Evolutionary conservation across 495 filamentous ascomycete genomes (phyloP).

Genomic region (Astrothelium subdiscretum): DNA sequence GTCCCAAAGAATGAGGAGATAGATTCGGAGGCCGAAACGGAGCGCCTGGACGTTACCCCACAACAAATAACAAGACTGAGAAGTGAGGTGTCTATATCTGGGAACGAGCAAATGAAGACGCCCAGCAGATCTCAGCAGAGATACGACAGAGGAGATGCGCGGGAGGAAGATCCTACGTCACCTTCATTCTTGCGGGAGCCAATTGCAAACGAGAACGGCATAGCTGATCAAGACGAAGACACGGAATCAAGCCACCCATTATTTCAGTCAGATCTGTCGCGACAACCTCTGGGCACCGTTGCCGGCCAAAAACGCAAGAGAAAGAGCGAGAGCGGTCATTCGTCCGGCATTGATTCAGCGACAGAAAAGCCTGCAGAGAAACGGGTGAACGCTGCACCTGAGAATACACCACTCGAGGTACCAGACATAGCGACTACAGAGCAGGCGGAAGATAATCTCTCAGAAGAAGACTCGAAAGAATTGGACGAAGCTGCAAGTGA

Average conservation of each 20-base stretch:
- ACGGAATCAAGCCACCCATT: not conserved
- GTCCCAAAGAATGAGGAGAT: constrained; percentile 40
- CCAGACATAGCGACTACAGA: constrained; percentile 10
- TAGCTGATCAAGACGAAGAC: not conserved
- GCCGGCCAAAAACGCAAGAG: constrained; percentile 9
- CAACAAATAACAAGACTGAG: constrained; percentile 25
- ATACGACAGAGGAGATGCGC: constrained; percentile 20
- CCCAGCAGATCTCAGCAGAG: constrained; percentile 27
- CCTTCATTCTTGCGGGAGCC: not conserved
- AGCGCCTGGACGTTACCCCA: constrained; percentile 86
- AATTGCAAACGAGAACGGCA: not conserved
- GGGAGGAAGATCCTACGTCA: constrained; percentile 3
- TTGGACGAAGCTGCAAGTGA: constrained; percentile 6
- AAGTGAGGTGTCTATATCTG: constrained; percentile 12
- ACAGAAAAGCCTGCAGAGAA: constrained; percentile 4
- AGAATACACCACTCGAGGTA: constrained; percentile 6
- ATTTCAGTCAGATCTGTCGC: not conserved
- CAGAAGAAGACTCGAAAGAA: constrained; percentile 8
- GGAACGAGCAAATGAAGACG: constrained; percentile 14
- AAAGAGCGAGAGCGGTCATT: constrained; percentile 8
- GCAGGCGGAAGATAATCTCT: constrained; percentile 13
- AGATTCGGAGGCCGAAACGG: constrained; percentile 97
- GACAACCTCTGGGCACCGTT: not conserved
- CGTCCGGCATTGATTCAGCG: constrained; percentile 4
- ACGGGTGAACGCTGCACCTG: not conserved